Base-by-base conservation (phyloP, 495 filamentous ascomycete genomes). In the Xeromyces bisporus region DNA sequence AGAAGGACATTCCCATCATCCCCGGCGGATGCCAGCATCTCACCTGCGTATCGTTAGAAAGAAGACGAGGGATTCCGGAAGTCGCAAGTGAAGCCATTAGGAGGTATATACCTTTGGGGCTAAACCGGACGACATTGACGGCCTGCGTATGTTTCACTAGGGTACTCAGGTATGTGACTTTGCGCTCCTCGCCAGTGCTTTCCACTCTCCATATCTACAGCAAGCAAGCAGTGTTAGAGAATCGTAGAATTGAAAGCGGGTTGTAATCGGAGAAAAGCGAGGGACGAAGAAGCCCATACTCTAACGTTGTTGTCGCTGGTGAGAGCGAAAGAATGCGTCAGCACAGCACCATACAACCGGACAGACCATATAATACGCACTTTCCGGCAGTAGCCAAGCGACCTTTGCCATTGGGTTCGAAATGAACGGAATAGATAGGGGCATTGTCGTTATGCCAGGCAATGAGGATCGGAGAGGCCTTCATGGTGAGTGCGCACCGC, bases 71-170 rank as follows among this genome's bases (percentile, higher is more conserved):
- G 10, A 34, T 15, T n/a, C n/a, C n/a, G n/a, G n/a, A n/a, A n/a
- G n/a, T n/a, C n/a, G n/a, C n/a, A n/a, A n/a, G n/a, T n/a, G n/a
- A n/a, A n/a, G n/a, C n/a, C n/a, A n/a, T n/a, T n/a, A n/a, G n/a
- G n/a, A n/a, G 32, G 23, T 18, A 18, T 31, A 27, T 58, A 89
- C 84, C 89, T 65, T 80, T 79, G 9, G 89, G 89, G 45, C 81
- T 78, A 65, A 86, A 99, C 42, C 89, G 69, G 12, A 99, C 91
- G 25, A 94, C 89, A 68, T 99, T 99, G 40, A 99, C 91, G 17
- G 89, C 83, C 55, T 96, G 91, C 14, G 83, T 87, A 52, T 99
- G 89, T 53, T 91, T 93, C 16, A 75, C 56, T 35, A 96, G 64
- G 0, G 86, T 96, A 26, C 83, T 84, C 32, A 99, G 55, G 48